phyloP scores from a whole-genome alignment of 2,329 filamentous ascomycete genomes.

The Phyllosticta ampelicida region DNA sequence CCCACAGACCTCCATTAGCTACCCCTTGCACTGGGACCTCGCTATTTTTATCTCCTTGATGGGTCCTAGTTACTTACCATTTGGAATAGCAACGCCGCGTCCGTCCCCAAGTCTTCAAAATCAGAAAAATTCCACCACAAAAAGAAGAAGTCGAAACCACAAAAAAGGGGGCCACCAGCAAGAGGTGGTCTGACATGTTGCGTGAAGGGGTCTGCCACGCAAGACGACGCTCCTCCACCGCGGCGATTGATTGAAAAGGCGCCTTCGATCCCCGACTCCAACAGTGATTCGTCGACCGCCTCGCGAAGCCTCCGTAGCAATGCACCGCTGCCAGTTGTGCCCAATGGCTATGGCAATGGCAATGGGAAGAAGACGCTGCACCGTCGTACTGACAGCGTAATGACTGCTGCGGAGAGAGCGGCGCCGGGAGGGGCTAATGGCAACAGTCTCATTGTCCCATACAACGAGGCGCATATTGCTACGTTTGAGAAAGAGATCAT shows the following conservation, averaged over 20 bases:
- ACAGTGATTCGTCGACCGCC: neutral
- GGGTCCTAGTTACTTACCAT: neutral
- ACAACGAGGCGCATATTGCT: neutral
- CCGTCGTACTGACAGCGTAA: neutral
- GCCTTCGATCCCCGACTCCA: neutral
- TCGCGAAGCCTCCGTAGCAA: neutral
- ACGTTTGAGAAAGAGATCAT: neutral
- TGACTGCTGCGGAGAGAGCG: neutral
- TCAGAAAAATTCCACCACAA: neutral
- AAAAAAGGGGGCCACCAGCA: neutral
- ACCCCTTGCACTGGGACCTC: neutral
- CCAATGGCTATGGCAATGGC: neutral
- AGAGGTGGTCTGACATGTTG: neutral
- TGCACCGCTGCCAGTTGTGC: neutral
- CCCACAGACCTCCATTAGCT: neutral
- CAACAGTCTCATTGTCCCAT: neutral
- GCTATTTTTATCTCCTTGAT: too few relatives aligned
- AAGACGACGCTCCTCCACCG: neutral
- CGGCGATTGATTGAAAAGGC: neutral
- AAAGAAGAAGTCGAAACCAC: neutral
- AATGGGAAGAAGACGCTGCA: neutral
- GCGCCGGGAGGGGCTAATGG: neutral
- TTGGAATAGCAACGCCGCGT: neutral
- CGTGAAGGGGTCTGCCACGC: neutral
- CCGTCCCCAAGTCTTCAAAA: neutral